Percentiles rank a stretch among this genome's conserved stretches.
Conservation (phyloP, 2,329 filamentous ascomycete genomes). For the Alternaria brassicae region DNA sequence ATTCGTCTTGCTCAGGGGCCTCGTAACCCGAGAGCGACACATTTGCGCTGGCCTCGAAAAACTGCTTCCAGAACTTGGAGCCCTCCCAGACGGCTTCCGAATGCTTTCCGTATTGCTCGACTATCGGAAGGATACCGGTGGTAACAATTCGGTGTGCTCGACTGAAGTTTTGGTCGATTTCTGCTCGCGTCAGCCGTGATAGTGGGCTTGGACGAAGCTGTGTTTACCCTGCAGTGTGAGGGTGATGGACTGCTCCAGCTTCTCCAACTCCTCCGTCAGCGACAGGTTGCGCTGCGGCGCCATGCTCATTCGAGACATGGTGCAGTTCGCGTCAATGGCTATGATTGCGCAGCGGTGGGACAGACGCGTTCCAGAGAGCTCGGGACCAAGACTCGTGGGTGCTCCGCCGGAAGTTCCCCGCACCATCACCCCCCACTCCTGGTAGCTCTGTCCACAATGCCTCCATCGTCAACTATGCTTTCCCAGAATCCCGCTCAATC, state of each 20-base stretch:
- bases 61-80: slow-evolving; percentile 99
- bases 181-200: slow-evolving; percentile 57
- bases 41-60: slow-evolving; percentile 98
- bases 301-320: slow-evolving; percentile 60
- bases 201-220: slow-evolving; percentile 27
- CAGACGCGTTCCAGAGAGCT: slow-evolving; percentile 17
- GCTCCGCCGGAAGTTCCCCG: slow-evolving; percentile 26
- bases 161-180: slow-evolving; percentile 99
- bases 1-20: slow-evolving; percentile 70
- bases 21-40: slow-evolving; percentile 96
- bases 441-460: not conserved
- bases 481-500: not conserved
- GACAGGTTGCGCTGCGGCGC: slow-evolving; percentile 68
- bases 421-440: slow-evolving; percentile 5
- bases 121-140: slow-evolving; percentile 86
- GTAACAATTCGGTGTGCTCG: slow-evolving; percentile 96
- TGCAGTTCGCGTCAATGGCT: slow-evolving; percentile 11
- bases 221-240: slow-evolving; percentile 81
- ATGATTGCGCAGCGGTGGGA: slow-evolving; percentile 10
- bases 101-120: slow-evolving; percentile 94
- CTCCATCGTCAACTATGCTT: not conserved
- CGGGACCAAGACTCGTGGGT: slow-evolving; percentile 23
- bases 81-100: slow-evolving; percentile 96
- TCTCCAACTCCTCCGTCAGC: slow-evolving; percentile 93
- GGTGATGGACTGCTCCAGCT: slow-evolving; percentile 94